Conservation (phyloP, 2,329 filamentous ascomycete species). For the Aspergillus clavatus region DNA sequence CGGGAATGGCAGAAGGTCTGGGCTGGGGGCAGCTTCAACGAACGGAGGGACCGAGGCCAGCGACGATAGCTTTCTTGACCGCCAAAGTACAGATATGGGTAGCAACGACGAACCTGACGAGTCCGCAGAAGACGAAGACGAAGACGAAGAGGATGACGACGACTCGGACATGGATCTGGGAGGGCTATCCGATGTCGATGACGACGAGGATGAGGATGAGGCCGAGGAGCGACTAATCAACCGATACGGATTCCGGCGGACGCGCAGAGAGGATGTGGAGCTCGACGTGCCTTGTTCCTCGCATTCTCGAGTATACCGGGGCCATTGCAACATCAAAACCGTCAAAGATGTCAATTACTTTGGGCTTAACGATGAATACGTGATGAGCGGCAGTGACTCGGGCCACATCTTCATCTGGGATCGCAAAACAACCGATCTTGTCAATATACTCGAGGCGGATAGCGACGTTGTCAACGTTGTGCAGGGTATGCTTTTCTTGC, state of each 20-base stretch:
- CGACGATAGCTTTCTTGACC: constrained; percentile 11
- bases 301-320: constrained; percentile 55
- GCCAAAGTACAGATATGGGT: background rate
- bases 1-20: background rate
- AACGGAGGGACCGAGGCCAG: constrained; percentile 14
- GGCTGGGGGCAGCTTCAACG: background rate
- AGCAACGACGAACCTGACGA: constrained; percentile 3
- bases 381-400: constrained; percentile 62
- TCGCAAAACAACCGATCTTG: constrained; percentile 54
- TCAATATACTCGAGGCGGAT: constrained; percentile 63
- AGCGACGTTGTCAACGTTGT: constrained; percentile 67
- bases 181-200: constrained; percentile 31
- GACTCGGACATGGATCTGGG: constrained; percentile 28
- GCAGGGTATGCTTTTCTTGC: constrained; percentile 45
- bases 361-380: constrained; percentile 62
- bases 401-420: constrained; percentile 68
- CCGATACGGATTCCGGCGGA: constrained; percentile 47
- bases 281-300: constrained; percentile 51
- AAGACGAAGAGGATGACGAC: constrained; percentile 27
- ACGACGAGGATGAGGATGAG: constrained; percentile 25
- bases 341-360: constrained; percentile 68
- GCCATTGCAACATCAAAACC: constrained; percentile 63
- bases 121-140: constrained; percentile 21
- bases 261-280: constrained; percentile 50
- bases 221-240: constrained; percentile 41